Conservation (phyloP, 2,329 filamentous ascomycete species). For the Colletotrichum lentis region DNA sequence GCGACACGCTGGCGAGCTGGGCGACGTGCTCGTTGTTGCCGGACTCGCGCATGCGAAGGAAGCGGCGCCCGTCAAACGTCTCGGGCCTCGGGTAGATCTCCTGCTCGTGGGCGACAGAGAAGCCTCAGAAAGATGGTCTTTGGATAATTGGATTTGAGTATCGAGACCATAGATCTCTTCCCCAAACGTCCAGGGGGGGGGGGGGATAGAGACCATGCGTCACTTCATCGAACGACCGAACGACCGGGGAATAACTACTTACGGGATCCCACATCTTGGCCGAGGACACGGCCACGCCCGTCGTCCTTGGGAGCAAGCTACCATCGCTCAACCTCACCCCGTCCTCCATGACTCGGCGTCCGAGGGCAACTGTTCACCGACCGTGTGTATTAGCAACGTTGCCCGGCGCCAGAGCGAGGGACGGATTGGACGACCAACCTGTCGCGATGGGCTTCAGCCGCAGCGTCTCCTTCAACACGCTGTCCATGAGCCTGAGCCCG, state of each 20-base stretch:
- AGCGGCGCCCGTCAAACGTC: slow-evolving; percentile 21
- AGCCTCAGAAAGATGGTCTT: background rate
- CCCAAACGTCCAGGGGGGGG: no score
- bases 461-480: slow-evolving; percentile 52
- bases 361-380: background rate
- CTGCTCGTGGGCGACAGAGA: background rate
- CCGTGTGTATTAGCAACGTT: background rate
- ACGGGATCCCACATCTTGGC: slow-evolving; percentile 17
- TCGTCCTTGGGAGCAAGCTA: slow-evolving; percentile 15
- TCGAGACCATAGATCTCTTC: no score
- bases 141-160: no score
- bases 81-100: slow-evolving; percentile 17
- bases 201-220: no score
- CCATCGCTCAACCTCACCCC: slow-evolving; percentile 19
- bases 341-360: slow-evolving; percentile 15
- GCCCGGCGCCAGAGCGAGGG: no score
- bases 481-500: slow-evolving; percentile 52
- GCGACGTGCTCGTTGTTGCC: slow-evolving; percentile 39
- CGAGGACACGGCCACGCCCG: slow-evolving; percentile 7
- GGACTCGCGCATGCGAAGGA: slow-evolving; percentile 20
- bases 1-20: slow-evolving; percentile 53
- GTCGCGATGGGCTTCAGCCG: slow-evolving; percentile 39
- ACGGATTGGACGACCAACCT: background rate
- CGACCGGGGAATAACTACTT: no score
- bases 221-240: no score